Evolutionary conservation across 345 rosid genomes (phyloP).

Genomic region (Eucalyptus polyanthemos): DNA sequence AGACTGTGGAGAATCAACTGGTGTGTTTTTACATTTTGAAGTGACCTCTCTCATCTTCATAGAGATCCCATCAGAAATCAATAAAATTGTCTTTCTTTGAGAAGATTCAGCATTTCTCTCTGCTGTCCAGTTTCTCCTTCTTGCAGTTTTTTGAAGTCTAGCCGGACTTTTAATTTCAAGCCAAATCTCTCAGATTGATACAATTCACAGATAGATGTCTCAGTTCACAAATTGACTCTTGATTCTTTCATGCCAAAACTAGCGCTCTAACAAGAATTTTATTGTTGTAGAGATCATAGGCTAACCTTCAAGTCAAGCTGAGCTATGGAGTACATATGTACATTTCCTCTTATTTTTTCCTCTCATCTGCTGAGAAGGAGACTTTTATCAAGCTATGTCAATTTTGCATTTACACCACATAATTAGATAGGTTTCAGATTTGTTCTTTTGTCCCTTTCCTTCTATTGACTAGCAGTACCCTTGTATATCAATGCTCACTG

Average conservation of each 20-base stretch:
- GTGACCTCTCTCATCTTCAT: not conserved
- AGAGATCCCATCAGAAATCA: not conserved
- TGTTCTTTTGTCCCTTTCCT: not conserved
- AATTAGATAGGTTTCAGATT: not conserved
- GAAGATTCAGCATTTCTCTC: not conserved
- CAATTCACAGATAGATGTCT: not conserved
- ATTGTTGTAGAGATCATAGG: not conserved
- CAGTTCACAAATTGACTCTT: not conserved
- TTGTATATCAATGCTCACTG: not conserved
- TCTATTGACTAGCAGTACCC: not conserved
- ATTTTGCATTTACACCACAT: not conserved
- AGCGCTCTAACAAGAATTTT: not conserved
- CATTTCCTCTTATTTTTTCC: not conserved
- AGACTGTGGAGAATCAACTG: not conserved
- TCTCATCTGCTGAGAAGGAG: not conserved
- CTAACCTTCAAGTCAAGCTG: not conserved
- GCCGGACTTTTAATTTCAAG: not conserved
- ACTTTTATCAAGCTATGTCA: not conserved
- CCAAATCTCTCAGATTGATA: not conserved
- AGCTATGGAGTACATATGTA: not conserved
- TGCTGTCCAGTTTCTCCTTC: not conserved
- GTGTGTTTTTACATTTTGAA: not conserved
- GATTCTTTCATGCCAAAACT: not conserved
- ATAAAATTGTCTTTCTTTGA: not conserved
- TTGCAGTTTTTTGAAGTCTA: not conserved